These are phyloP conservation scores for Lepidium sativum DNA, from an alignment of 345 rosid genomes.

Conservation along the genomic window DNA sequence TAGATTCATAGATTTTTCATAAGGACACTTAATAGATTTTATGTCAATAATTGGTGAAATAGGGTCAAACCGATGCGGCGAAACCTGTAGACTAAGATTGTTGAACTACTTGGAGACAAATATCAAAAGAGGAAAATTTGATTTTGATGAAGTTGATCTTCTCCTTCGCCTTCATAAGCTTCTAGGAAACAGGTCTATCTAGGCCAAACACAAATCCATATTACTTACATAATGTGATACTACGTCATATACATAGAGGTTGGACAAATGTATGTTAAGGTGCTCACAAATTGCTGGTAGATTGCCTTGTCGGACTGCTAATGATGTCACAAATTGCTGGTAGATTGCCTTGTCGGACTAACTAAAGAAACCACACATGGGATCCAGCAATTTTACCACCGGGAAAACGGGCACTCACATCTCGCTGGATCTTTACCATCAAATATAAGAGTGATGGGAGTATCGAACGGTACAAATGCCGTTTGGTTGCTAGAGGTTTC, in stretches of 20 bases:
- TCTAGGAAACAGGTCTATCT: conserved; percentile 41
- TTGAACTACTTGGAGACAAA: conserved; percentile 49
- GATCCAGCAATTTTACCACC: too few relatives aligned
- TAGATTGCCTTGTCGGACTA: too few relatives aligned
- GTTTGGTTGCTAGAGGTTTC: too few relatives aligned
- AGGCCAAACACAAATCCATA: not conserved
- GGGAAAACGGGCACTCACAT: too few relatives aligned
- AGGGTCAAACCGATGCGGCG: conserved; percentile 61
- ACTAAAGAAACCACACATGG: too few relatives aligned
- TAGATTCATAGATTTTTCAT: too few relatives aligned
- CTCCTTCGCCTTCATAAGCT: conserved; percentile 51
- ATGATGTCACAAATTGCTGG: too few relatives aligned
- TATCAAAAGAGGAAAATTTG: conserved; percentile 43
- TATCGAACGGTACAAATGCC: too few relatives aligned
- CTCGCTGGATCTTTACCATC: too few relatives aligned
- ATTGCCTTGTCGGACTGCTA: conserved; percentile 36
- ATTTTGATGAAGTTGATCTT: conserved; percentile 50
- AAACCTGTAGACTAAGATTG: conserved; percentile 60
- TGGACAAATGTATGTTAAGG: not conserved
- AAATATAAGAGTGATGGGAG: too few relatives aligned
- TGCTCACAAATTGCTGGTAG: conserved; percentile 37
- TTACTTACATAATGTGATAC: not conserved
- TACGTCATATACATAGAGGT: too few relatives aligned
- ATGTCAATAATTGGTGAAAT: not conserved
- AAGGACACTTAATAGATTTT: too few relatives aligned